These are phyloP conservation scores for Schwanniomyces vanrijiae DNA, from an alignment of 805 yeast genomes.

Conservation along the genomic window DNA sequence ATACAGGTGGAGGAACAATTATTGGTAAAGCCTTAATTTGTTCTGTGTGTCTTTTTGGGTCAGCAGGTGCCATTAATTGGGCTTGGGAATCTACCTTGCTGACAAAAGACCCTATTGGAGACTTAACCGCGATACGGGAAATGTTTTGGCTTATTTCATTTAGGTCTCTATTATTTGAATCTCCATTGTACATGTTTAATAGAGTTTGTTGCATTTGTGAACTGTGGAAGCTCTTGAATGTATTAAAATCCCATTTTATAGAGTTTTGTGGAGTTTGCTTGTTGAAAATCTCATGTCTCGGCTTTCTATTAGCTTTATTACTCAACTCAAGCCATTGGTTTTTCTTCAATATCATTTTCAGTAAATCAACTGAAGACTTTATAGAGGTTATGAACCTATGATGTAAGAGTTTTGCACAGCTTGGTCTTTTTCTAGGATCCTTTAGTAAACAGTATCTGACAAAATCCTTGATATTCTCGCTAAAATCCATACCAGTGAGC, in stretches of 20 bases:
- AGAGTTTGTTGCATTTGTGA: slow-evolving; percentile 10
- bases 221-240: slow-evolving; percentile 9
- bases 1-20: background rate
- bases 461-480: slow-evolving; percentile 63
- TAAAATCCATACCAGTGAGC: slow-evolving; percentile 43
- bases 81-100: background rate
- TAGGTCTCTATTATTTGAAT: background rate
- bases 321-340: slow-evolving; percentile 26
- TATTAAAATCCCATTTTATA: slow-evolving; percentile 18
- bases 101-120: background rate
- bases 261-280: slow-evolving; percentile 1
- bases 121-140: slow-evolving; percentile 5
- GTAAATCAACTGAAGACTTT: slow-evolving; percentile 29
- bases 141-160: background rate
- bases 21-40: background rate
- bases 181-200: slow-evolving; percentile 2
- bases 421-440: slow-evolving; percentile 64
- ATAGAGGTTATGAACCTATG: slow-evolving; percentile 49
- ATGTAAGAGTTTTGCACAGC: slow-evolving; percentile 55
- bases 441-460: slow-evolving; percentile 65
- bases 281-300: slow-evolving; percentile 6
- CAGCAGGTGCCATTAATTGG: background rate
- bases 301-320: slow-evolving; percentile 15
- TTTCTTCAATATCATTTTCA: slow-evolving; percentile 42
- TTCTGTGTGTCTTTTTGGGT: background rate